phyloP scores from a whole-genome alignment of 805 yeast genomes.

The Priceomyces fermenticarens region DNA sequence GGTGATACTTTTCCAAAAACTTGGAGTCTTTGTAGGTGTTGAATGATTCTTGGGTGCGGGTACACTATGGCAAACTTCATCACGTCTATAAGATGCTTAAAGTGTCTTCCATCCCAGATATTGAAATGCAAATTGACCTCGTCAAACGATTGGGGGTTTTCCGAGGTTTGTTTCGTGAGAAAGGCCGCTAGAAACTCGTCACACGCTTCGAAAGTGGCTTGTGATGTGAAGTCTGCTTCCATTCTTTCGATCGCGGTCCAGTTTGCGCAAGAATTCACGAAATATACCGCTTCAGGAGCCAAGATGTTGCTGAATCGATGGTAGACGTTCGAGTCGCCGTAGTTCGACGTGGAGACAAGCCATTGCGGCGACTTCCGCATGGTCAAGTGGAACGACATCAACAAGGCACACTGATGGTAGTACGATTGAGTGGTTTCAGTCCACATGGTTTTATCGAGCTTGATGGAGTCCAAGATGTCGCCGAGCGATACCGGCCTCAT shows the following conservation, averaged over 20 bases:
- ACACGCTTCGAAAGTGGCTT: conserved; percentile 17
- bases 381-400: conserved; percentile 26
- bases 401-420: conserved; percentile 26
- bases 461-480: conserved; percentile 12
- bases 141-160: conserved; percentile 14
- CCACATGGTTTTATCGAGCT: conserved; percentile 11
- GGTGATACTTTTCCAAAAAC: conserved; percentile 8
- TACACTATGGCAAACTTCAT: conserved; percentile 28
- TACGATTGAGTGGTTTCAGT: conserved; percentile 14
- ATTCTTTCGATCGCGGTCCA: conserved; percentile 8
- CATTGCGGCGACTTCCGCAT: conserved; percentile 23
- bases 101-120: conserved; percentile 31
- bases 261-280: conserved; percentile 20
- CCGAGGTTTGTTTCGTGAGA: conserved; percentile 13
- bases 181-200: conserved; percentile 14
- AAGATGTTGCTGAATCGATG: conserved; percentile 21
- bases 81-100: conserved; percentile 20
- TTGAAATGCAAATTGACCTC: conserved; percentile 24
- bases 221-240: conserved; percentile 8
- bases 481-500: conserved; percentile 14
- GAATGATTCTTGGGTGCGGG: conserved; percentile 25
- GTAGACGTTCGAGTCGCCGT: neutral
- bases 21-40: conserved; percentile 6
- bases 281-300: conserved; percentile 17
- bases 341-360: conserved; percentile 15